Percentiles rank a stretch among this genome's conserved stretches.
Evolutionary conservation across 768 basidiomycete species (phyloP).

Genomic region (Tulasnella sp.): DNA sequence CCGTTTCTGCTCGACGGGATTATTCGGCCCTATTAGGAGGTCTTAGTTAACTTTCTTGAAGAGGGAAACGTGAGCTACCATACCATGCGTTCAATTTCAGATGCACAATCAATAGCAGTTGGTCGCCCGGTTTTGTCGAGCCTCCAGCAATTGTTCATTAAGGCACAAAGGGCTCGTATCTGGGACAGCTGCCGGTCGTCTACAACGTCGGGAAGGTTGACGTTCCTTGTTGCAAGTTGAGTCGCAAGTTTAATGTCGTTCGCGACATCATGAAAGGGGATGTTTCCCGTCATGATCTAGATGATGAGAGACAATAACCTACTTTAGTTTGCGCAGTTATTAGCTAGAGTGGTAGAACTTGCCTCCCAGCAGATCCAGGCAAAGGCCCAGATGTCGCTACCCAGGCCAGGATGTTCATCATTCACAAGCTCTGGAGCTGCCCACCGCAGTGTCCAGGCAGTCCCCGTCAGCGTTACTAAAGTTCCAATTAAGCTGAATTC

Average conservation of each 20-base stretch:
- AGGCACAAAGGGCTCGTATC: neutral
- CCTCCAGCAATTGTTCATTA: neutral
- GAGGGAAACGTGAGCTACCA: neutral
- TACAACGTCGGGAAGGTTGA: neutral
- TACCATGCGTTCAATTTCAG: neutral
- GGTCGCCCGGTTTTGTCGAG: neutral
- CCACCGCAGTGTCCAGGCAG: neutral
- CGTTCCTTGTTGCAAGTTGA: neutral
- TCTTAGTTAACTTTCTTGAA: neutral
- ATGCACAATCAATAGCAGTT: neutral
- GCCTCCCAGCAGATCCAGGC: slow-evolving; percentile 12
- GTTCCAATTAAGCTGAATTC: neutral
- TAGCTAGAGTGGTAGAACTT: neutral
- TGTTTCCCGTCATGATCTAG: neutral
- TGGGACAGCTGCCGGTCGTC: neutral
- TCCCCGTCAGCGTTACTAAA: neutral
- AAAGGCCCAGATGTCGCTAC: neutral
- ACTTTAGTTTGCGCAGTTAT: neutral
- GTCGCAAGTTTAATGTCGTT: neutral
- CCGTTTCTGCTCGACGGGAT: neutral
- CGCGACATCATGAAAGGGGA: neutral
- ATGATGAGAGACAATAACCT: neutral
- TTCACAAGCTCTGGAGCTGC: neutral
- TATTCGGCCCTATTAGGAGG: neutral
- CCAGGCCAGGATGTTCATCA: neutral